A percentile compares a stretch with the other conserved stretches of the same genome.
Conservation (phyloP, 202 grass and related monocot species). For the Musa balbisiana region DNA sequence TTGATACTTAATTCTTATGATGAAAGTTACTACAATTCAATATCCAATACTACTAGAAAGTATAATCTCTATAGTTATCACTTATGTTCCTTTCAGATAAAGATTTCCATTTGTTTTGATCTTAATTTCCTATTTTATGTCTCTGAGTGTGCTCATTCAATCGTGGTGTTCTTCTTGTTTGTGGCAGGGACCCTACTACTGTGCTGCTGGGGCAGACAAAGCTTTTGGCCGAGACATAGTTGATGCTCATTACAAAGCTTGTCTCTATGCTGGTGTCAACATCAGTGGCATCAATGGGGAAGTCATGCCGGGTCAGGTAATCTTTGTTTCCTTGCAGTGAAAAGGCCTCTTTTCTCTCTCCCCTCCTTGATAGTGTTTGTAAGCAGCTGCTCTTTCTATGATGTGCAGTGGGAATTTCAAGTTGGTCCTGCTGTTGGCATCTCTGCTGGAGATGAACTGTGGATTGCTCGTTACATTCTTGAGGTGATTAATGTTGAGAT, state of each 20-base stretch:
- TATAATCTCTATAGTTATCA: too few species aligned
- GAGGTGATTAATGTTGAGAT: slow-evolving; percentile 3
- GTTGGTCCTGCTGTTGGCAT: slow-evolving; percentile 22
- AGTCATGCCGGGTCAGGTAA: slow-evolving; percentile 26
- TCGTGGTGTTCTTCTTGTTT: too few species aligned
- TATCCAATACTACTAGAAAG: too few species aligned
- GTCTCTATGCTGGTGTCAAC: slow-evolving; percentile 20
- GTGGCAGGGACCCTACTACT: slow-evolving; percentile 13
- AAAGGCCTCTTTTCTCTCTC: background rate
- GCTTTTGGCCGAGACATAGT: slow-evolving; percentile 22
- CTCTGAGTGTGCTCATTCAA: too few species aligned
- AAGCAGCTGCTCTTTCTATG: background rate
- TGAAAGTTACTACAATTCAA: background rate
- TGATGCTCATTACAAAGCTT: slow-evolving; percentile 21
- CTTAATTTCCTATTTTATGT: background rate
- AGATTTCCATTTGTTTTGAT: too few species aligned
- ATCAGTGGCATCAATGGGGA: slow-evolving; percentile 24
- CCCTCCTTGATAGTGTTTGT: background rate
- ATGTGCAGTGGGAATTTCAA: slow-evolving; percentile 25
- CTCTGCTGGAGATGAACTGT: slow-evolving; percentile 18
- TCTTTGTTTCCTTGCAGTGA: background rate
- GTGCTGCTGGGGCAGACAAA: slow-evolving; percentile 14
- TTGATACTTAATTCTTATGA: background rate
- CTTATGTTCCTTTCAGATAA: too few species aligned
- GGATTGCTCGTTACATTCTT: slow-evolving; percentile 26